Evolutionary conservation across 768 basidiomycete genomes (phyloP).

Genomic region (Auriscalpium orientale): DNA sequence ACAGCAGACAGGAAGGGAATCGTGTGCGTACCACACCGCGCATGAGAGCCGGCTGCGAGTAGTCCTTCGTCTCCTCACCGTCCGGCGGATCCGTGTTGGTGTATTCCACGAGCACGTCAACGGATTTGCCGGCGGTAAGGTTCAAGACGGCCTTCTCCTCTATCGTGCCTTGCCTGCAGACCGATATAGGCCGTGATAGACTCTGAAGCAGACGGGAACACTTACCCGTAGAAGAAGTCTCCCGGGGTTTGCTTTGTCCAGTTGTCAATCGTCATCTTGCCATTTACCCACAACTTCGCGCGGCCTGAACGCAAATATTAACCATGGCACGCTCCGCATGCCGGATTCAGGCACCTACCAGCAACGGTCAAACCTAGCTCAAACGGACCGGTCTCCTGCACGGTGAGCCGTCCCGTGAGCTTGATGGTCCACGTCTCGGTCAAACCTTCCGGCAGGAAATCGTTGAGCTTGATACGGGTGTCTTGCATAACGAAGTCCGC

Average conservation of each 20-base stretch:
- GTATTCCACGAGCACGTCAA: conserved; percentile 53
- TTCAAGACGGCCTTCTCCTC: conserved; percentile 51
- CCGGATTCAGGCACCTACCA: conserved; percentile 24
- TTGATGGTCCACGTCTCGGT: conserved; percentile 48
- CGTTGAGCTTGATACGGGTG: conserved; percentile 59
- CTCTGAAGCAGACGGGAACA: neutral
- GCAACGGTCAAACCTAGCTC: conserved; percentile 60
- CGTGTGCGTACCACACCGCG: conserved; percentile 47
- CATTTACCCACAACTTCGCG: conserved; percentile 57
- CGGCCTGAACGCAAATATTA: conserved; percentile 29
- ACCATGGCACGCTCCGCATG: neutral
- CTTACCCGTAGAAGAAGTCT: conserved; percentile 64
- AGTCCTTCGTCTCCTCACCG: conserved; percentile 29
- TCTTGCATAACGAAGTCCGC: conserved; percentile 44
- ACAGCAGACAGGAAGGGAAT: neutral
- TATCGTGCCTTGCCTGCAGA: conserved; percentile 48
- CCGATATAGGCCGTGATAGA: neutral
- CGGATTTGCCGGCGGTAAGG: conserved; percentile 36
- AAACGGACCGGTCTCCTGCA: conserved; percentile 41
- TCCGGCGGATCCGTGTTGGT: conserved; percentile 50
- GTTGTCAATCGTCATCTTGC: conserved; percentile 56
- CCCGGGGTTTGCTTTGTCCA: conserved; percentile 63
- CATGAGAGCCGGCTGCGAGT: conserved; percentile 62
- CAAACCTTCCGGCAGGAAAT: conserved; percentile 53
- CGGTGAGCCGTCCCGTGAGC: conserved; percentile 42